Percentiles rank a stretch among this genome's conserved stretches.
These are phyloP conservation scores for Xylaria sp. DNA, from an alignment of 2,329 filamentous ascomycete species.

Conservation along the genomic window DNA sequence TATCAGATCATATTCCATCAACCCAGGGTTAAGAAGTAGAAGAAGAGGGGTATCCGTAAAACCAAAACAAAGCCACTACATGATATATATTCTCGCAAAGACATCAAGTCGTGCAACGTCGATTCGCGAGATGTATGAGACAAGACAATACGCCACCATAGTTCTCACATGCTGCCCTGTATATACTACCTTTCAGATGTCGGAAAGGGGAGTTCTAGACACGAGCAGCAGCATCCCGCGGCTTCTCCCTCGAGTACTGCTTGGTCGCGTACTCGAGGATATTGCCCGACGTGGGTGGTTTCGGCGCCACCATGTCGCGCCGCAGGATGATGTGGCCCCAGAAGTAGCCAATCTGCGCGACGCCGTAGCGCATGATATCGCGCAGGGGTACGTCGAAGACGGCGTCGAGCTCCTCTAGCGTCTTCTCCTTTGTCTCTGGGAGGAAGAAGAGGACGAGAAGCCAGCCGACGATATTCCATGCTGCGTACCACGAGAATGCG, in stretches of 20 bases:
- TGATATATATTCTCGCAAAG: too few species aligned
- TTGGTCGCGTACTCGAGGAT: slow-evolving; percentile 23
- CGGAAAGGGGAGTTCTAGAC: slow-evolving; percentile 17
- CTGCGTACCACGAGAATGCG: slow-evolving; percentile 46
- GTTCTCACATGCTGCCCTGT: too few species aligned
- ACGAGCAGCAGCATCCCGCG: slow-evolving; percentile 27
- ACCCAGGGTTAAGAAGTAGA: background rate
- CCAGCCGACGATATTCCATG: slow-evolving; percentile 45
- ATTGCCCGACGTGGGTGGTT: slow-evolving; percentile 23
- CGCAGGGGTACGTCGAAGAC: slow-evolving; percentile 33
- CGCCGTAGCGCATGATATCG: slow-evolving; percentile 34
- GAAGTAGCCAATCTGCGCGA: slow-evolving; percentile 31
- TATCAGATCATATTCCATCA: background rate
- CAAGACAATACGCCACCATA: too few species aligned
- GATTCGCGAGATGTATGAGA: too few species aligned
- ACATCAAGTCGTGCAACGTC: too few species aligned
- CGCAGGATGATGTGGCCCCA: slow-evolving; percentile 30
- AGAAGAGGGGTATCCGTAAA: background rate
- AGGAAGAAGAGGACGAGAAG: slow-evolving; percentile 39
- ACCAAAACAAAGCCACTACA: background rate
- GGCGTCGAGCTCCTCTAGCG: slow-evolving; percentile 41
- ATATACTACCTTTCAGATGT: too few species aligned
- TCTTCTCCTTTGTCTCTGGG: slow-evolving; percentile 42
- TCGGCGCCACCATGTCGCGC: slow-evolving; percentile 26
- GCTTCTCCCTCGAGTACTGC: slow-evolving; percentile 27